Conservation (phyloP, 768 basidiomycete species). For the Cubamyces lactineus region DNA sequence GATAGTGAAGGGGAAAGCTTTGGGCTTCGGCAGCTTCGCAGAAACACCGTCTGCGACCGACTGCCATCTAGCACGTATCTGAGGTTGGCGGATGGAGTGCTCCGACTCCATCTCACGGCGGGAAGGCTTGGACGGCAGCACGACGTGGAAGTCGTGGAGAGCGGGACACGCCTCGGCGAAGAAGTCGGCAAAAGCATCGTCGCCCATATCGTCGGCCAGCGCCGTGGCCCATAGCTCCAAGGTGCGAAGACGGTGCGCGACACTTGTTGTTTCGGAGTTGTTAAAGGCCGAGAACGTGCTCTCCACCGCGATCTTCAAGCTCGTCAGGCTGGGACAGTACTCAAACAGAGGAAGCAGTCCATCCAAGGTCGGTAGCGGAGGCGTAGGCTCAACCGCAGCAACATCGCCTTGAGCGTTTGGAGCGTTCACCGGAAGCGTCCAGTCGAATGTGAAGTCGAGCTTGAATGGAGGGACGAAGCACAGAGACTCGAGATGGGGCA, state of each 20-base stretch:
- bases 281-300: not conserved
- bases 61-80: too few relatives aligned
- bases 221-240: constrained; percentile 3
- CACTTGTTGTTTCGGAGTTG: too few relatives aligned
- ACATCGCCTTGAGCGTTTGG: too few relatives aligned
- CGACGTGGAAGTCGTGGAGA: not conserved
- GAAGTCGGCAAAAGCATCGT: not conserved
- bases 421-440: not conserved
- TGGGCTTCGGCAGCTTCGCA: too few relatives aligned
- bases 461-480: not conserved
- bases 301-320: not conserved
- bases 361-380: not conserved
- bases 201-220: not conserved
- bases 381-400: too few relatives aligned
- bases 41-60: too few relatives aligned
- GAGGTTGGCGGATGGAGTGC: too few relatives aligned
- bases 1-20: too few relatives aligned
- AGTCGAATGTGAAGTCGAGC: not conserved
- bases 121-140: too few relatives aligned
- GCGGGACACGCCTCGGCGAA: not conserved
- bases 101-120: too few relatives aligned
- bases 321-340: not conserved
- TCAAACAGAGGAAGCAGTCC: not conserved
- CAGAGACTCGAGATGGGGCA: not conserved
- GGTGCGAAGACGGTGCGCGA: not conserved